Percentiles rank a stretch among this genome's conserved stretches.
Conservation (phyloP, 768 basidiomycete species). For the Leucosporidium scottii region DNA sequence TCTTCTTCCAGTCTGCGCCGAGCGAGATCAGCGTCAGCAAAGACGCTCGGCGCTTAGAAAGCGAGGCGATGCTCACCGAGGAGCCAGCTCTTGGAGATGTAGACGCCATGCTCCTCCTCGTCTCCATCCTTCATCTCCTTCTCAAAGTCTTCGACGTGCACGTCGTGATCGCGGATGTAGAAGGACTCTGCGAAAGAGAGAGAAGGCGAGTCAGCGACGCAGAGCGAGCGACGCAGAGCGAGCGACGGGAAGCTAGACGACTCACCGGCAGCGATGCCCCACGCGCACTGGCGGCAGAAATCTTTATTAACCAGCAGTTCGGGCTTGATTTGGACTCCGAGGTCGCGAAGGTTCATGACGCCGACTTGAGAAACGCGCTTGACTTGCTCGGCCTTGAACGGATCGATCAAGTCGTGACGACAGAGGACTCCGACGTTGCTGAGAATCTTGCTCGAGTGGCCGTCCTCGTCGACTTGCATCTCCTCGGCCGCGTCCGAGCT, state of each 20-base stretch:
- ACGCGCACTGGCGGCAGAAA: conserved; percentile 60
- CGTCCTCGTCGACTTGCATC: conserved; percentile 1
- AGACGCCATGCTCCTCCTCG: conserved; percentile 49
- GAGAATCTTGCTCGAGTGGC: conserved; percentile 6
- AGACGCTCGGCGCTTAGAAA: no score
- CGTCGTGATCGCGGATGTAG: conserved; percentile 8
- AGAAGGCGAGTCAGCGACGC: no score
- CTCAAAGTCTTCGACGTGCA: not conserved
- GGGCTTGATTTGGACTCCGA: conserved; percentile 50
- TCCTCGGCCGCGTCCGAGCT: not conserved
- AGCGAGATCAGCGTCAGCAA: not conserved
- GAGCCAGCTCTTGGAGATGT: conserved; percentile 73
- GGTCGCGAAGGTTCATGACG: conserved; percentile 44
- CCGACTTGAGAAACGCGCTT: conserved; percentile 59
- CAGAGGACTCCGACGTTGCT: conserved; percentile 54
- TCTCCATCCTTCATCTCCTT: conserved; percentile 33
- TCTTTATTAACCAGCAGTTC: conserved; percentile 47
- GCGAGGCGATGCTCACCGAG: conserved; percentile 50
- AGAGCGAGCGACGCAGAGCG: not conserved
- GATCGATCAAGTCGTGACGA: conserved; percentile 57
- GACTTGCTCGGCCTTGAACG: conserved; percentile 55
- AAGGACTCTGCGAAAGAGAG: conserved; percentile 1
- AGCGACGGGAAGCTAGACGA: not conserved
- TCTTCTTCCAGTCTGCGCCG: conserved; percentile 61
- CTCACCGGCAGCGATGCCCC: conserved; percentile 33